Percentiles rank a stretch among this genome's conserved stretches.
These are phyloP conservation scores for Isabelozyma rhagii DNA, from an alignment of 805 yeast genomes.

Conservation along the genomic window DNA sequence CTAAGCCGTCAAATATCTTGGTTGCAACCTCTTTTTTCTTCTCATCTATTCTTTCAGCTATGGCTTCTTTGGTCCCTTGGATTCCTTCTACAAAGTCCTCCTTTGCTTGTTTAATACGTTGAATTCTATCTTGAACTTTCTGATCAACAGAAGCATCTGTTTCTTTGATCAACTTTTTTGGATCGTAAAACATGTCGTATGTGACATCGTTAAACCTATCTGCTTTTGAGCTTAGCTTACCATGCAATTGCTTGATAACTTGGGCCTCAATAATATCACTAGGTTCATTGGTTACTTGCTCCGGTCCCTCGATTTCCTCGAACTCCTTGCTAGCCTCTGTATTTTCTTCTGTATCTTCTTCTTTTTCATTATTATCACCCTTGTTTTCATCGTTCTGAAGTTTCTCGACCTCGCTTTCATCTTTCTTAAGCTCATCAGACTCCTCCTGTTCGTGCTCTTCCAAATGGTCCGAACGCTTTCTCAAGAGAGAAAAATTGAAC, in stretches of 20 bases:
- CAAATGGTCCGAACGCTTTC: no score
- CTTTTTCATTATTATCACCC: constrained; percentile 1
- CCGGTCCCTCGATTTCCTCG: neutral
- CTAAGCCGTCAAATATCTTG: neutral
- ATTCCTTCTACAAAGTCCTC: neutral
- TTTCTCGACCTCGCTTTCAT: no score
- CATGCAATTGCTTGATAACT: constrained; percentile 19
- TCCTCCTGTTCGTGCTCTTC: no score
- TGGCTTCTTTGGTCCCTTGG: neutral
- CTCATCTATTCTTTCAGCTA: neutral
- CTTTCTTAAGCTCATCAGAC: no score
- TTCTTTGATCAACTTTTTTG: constrained; percentile 14
- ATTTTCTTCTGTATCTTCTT: neutral
- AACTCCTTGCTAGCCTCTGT: neutral
- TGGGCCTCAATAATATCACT: constrained; percentile 10
- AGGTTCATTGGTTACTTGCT: neutral
- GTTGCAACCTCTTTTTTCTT: neutral
- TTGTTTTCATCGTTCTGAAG: no score
- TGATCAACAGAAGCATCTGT: constrained; percentile 16
- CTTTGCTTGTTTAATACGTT: neutral
- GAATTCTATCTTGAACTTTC: constrained; percentile 4
- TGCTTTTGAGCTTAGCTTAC: constrained; percentile 8
- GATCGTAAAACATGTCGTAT: constrained; percentile 17
- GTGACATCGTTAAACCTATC: constrained; percentile 14
- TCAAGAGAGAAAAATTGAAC: neutral